phyloP scores from a whole-genome alignment of 2,329 filamentous ascomycete species.

The Talaromyces sp. region DNA sequence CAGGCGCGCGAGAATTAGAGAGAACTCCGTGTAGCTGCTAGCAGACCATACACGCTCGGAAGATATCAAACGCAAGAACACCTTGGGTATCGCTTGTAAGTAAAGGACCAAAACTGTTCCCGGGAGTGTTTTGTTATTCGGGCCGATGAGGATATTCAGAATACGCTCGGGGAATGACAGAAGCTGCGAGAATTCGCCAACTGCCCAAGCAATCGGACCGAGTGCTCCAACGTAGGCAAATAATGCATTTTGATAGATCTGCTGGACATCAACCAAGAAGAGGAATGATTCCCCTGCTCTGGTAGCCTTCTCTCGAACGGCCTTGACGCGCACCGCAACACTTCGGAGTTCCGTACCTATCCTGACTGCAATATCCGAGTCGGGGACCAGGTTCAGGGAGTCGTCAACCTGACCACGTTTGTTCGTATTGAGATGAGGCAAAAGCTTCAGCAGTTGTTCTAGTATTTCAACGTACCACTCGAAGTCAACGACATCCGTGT shows the following conservation, averaged over 20 bases:
- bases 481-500: constrained; percentile 80
- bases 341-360: constrained; percentile 87
- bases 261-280: constrained; percentile 41
- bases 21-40: constrained; percentile 68
- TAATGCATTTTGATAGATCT: constrained; percentile 59
- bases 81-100: constrained; percentile 79
- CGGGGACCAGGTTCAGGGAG: constrained; percentile 18
- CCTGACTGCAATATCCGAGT: constrained; percentile 30
- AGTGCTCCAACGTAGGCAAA: constrained; percentile 61
- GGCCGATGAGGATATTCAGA: constrained; percentile 70
- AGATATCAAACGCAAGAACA: constrained; percentile 70
- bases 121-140: constrained; percentile 53
- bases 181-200: constrained; percentile 79
- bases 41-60: constrained; percentile 65
- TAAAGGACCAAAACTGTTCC: constrained; percentile 71
- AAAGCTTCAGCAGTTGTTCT: constrained; percentile 72
- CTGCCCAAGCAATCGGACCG: constrained; percentile 74
- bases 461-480: constrained; percentile 96
- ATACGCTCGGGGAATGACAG: constrained; percentile 67
- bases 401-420: constrained; percentile 20
- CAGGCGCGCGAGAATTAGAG: constrained; percentile 75
- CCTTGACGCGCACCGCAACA: constrained; percentile 85
- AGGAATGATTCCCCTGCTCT: constrained; percentile 75
- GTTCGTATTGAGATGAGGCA: constrained; percentile 30
- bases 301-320: constrained; percentile 73